Evolutionary conservation across 108 stramenopile genomes (phyloP), one percentile per base, ranked within the genome.

Genomic region (Cyclostephanos tholiformis): DNA sequence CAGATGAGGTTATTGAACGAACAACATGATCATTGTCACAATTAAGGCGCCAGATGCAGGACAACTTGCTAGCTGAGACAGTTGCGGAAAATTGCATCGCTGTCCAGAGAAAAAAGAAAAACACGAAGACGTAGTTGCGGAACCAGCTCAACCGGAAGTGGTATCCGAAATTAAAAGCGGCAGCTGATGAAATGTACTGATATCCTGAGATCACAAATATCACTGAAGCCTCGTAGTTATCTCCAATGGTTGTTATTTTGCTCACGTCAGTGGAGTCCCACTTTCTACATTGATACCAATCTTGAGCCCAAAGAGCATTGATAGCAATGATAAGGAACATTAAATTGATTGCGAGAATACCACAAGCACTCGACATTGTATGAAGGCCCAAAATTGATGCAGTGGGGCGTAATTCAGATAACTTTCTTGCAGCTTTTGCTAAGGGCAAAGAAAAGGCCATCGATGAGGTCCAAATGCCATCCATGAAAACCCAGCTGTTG

Each of bases 401-500:
- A 27, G 90, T 91, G 44, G 90, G 90, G 7, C 90, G 77, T 17
- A 62, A 67, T 9, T 77, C 72, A 10, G 88, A 78, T 20, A 91
- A 65, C 26, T 58, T 65, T 23, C 52, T 70, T 10, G 83, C 86
- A 55, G 86, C 85, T 20, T 79, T 41, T 30, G 85, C 64, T 20
- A 86, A 67, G 2, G 90, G 85, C 52, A 91, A 62, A 56, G 69
- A 71, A 60, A 87, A 91, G 9, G 88, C 84, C 87, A 91, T 72
- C 2, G 81, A 70, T n/a, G 86, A 71, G 1, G 77, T 65, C 86
- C 89, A 87, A 53, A 87, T 65, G 20, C 85, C 86, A 81, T 89
- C 89, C 77, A 89, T 80, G 56, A 81, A 81, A 2, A 81, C 70
- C 76, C 69, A 63, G 30, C 39, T 32, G 27, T 29, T n/a, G n/a